These are phyloP conservation scores for Metahyphopichia silvanorum DNA, from an alignment of 805 yeast species.

Conservation along the genomic window DNA sequence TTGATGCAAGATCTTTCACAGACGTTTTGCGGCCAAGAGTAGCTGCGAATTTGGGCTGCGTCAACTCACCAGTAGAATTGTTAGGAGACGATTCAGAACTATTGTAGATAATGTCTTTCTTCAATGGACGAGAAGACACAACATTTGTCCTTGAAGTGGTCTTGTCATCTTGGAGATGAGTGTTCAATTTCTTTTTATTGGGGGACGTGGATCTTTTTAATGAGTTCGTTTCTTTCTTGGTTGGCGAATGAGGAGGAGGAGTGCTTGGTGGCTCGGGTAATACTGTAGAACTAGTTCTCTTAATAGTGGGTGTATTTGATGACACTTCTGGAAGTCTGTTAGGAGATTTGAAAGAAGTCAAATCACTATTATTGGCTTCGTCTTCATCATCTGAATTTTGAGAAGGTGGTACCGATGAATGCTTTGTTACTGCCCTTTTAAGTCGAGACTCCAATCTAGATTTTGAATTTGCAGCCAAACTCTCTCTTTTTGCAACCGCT, in stretches of 20 bases:
- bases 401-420: neutral
- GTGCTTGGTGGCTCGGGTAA: slow-evolving; percentile 7
- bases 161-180: slow-evolving; percentile 5
- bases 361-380: neutral
- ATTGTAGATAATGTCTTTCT: slow-evolving; percentile 24
- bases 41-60: slow-evolving; percentile 26
- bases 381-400: neutral
- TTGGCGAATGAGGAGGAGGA: slow-evolving; percentile 18
- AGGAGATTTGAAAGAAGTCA: neutral
- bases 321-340: neutral
- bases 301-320: slow-evolving; percentile 1
- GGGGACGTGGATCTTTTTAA: slow-evolving; percentile 39
- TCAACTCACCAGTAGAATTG: slow-evolving; percentile 13
- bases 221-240: slow-evolving; percentile 4
- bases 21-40: slow-evolving; percentile 27
- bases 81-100: slow-evolving; percentile 7
- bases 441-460: slow-evolving; percentile 24
- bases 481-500: neutral
- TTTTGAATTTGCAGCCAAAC: slow-evolving; percentile 17
- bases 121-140: slow-evolving; percentile 21
- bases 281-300: neutral
- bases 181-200: slow-evolving; percentile 28
- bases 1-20: slow-evolving; percentile 29
- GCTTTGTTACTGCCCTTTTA: slow-evolving; percentile 17
- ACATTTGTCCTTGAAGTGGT: slow-evolving; percentile 5